These are phyloP conservation scores for Coprinellus aureogranulatus DNA, from an alignment of 768 basidiomycete genomes.

Conservation along the genomic window DNA sequence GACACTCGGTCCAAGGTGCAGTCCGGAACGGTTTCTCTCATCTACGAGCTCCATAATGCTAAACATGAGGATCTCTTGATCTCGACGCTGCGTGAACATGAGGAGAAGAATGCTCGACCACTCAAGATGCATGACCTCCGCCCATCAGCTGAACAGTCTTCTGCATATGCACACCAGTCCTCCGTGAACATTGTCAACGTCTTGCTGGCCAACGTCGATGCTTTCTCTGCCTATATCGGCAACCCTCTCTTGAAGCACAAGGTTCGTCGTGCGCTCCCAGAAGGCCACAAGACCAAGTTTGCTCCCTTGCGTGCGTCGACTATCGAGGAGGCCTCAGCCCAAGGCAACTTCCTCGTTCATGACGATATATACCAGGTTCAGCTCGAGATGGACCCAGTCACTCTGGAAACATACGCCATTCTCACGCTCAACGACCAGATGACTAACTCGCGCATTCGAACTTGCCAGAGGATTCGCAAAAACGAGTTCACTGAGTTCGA, in stretches of 20 bases:
- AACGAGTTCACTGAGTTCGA: constrained; percentile 21
- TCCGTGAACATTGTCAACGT: background rate
- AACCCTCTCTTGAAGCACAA: constrained; percentile 16
- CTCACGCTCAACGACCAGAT: constrained; percentile 21
- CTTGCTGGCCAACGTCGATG: background rate
- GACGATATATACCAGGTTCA: constrained; percentile 24
- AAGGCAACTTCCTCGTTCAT: constrained; percentile 27
- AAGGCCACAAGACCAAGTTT: constrained; percentile 22
- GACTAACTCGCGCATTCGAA: constrained; percentile 17
- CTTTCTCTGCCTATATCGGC: background rate
- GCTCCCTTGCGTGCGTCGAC: constrained; percentile 21
- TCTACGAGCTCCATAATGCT: background rate
- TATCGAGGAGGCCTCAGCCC: constrained; percentile 29
- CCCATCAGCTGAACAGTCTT: too few species aligned
- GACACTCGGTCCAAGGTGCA: constrained; percentile 2
- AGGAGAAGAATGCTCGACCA: too few species aligned
- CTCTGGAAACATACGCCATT: constrained; percentile 13
- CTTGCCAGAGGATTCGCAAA: constrained; percentile 12
- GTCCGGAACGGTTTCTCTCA: constrained; percentile 4
- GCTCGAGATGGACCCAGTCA: constrained; percentile 13
- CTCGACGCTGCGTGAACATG: too few species aligned
- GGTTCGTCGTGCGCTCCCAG: constrained; percentile 15
- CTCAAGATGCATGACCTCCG: too few species aligned
- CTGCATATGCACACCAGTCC: background rate
- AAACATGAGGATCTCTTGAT: too few species aligned